Percentiles rank a stretch among this genome's conserved stretches.
These are phyloP conservation scores for Xylaria digitata DNA, from an alignment of 2,329 filamentous ascomycete species.

Conservation along the genomic window DNA sequence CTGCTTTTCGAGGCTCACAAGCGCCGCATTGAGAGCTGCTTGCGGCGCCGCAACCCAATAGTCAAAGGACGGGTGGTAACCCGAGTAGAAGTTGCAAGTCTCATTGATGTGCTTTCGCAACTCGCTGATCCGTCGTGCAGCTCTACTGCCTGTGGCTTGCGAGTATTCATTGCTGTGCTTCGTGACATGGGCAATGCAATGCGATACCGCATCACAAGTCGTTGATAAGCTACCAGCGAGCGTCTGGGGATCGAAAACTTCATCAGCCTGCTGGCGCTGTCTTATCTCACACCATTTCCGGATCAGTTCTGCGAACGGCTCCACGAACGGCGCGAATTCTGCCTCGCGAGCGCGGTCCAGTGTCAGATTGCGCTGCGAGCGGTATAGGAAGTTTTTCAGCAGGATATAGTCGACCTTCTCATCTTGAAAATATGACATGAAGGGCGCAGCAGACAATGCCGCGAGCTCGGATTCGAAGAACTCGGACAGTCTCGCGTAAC, in stretches of 20 bases:
- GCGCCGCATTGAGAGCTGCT: slow-evolving; percentile 52
- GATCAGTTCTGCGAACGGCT: slow-evolving; percentile 57
- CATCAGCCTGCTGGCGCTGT: slow-evolving; percentile 56
- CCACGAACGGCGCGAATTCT: slow-evolving; percentile 55
- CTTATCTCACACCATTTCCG: slow-evolving; percentile 58
- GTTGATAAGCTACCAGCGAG: slow-evolving; percentile 57
- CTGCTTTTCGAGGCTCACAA: slow-evolving; percentile 54
- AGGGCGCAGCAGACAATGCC: slow-evolving; percentile 50
- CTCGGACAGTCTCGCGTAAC: slow-evolving; percentile 53
- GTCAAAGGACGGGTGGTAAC: slow-evolving; percentile 67
- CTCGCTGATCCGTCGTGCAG: slow-evolving; percentile 56
- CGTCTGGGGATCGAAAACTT: slow-evolving; percentile 57
- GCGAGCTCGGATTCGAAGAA: slow-evolving; percentile 58
- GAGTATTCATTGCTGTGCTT: slow-evolving; percentile 50
- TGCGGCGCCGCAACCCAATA: slow-evolving; percentile 66
- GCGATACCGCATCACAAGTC: slow-evolving; percentile 49
- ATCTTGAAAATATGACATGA: slow-evolving; percentile 56
- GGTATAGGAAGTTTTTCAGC: slow-evolving; percentile 59
- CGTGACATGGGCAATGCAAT: slow-evolving; percentile 52
- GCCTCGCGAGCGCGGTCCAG: slow-evolving; percentile 54
- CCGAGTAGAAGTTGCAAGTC: slow-evolving; percentile 62
- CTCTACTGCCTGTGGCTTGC: slow-evolving; percentile 60
- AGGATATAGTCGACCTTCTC: slow-evolving; percentile 62
- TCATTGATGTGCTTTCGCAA: slow-evolving; percentile 58
- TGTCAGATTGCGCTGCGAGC: slow-evolving; percentile 53